phyloP scores from a whole-genome alignment of 768 basidiomycete species.

The Pulveroboletus sp. region DNA sequence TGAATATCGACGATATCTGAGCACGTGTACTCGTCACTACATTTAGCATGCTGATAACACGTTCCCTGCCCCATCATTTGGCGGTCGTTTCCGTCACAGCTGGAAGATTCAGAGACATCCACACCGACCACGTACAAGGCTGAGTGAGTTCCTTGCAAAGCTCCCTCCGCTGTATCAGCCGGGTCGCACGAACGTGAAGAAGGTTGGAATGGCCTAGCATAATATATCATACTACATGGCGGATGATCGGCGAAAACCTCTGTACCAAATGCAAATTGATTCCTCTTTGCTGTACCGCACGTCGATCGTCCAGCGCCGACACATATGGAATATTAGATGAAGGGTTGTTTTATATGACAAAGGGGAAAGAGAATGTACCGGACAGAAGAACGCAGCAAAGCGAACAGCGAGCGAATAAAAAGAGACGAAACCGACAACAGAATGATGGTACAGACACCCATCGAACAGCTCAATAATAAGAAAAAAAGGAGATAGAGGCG shows the following conservation, averaged over 20 bases:
- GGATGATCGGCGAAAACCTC: too few relatives aligned
- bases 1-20: too few relatives aligned
- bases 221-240: neutral
- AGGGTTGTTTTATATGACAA: conserved; percentile 11
- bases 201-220: neutral
- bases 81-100: conserved; percentile 39
- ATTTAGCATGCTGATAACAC: neutral
- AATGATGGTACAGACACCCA: conserved; percentile 9
- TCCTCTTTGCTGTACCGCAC: neutral
- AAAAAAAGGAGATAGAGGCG: conserved; percentile 1
- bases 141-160: neutral
- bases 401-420: neutral
- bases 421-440: neutral
- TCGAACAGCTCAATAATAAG: neutral
- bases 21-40: too few relatives aligned
- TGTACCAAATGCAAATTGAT: too few relatives aligned
- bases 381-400: neutral
- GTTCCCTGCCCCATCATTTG: conserved; percentile 19
- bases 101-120: conserved; percentile 5
- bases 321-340: conserved; percentile 3
- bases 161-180: neutral
- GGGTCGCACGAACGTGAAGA: too few relatives aligned
- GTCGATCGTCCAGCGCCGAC: neutral
- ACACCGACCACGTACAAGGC: conserved; percentile 1
- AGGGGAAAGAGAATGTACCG: neutral